These are phyloP conservation scores for Vachellia pachyceras DNA, from an alignment of 306 rosid species.

Conservation along the genomic window DNA sequence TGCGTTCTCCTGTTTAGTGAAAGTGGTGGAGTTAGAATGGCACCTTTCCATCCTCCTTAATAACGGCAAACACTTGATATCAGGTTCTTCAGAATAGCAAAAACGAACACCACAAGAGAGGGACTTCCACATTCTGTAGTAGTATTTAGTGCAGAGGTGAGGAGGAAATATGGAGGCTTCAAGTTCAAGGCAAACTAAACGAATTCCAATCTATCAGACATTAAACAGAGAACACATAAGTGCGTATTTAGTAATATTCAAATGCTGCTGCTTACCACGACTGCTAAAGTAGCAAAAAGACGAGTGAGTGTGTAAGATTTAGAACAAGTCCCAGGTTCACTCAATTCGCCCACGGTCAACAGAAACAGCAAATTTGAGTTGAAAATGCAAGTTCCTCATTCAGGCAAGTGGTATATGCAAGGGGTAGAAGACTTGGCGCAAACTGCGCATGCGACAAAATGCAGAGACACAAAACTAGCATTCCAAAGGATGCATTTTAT, in stretches of 20 bases:
- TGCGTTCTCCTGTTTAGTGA: background rate
- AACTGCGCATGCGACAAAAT: constrained; percentile 1
- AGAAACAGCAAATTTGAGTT: background rate
- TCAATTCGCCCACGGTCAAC: background rate
- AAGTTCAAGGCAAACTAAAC: background rate
- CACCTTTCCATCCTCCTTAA: constrained; percentile 1
- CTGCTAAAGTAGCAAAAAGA: background rate
- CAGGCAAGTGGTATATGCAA: background rate
- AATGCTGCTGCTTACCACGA: background rate
- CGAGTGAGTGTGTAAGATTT: background rate
- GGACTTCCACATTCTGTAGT: background rate
- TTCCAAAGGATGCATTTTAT: background rate
- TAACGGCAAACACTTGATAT: background rate
- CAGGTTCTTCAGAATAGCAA: background rate
- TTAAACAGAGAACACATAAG: background rate
- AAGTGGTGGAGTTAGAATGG: background rate
- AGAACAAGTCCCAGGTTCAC: background rate
- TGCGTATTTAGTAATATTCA: background rate
- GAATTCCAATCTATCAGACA: background rate
- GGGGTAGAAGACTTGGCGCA: background rate
- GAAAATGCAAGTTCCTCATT: background rate
- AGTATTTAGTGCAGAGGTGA: background rate
- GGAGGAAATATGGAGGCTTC: background rate
- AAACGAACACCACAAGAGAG: background rate
- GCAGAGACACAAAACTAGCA: background rate